A percentile compares a stretch with the other conserved stretches of the same genome.
These are phyloP conservation scores for Termitomyces sp. DNA, from an alignment of 768 basidiomycete species.

Conservation along the genomic window DNA sequence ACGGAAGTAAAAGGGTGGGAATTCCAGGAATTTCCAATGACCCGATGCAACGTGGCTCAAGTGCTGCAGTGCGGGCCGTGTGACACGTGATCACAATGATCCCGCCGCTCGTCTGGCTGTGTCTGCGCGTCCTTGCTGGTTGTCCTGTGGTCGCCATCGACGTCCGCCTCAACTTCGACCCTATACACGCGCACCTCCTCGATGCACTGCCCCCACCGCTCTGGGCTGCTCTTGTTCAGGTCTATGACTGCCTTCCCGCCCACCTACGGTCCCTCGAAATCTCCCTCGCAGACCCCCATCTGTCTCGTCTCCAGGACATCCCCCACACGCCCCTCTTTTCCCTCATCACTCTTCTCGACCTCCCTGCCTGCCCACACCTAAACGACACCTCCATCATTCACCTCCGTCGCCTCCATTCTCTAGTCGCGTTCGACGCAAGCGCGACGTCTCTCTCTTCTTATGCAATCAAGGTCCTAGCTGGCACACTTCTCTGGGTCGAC, in stretches of 20 bases:
- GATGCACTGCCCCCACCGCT: slow-evolving; percentile 51
- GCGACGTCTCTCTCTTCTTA: slow-evolving; percentile 44
- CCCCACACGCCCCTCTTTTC: slow-evolving; percentile 52
- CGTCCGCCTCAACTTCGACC: slow-evolving; percentile 18
- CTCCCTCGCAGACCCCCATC: slow-evolving; percentile 48
- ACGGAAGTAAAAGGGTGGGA: too few relatives aligned
- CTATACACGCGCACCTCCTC: slow-evolving; percentile 19
- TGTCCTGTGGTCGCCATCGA: slow-evolving; percentile 41
- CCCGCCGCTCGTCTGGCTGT: slow-evolving; percentile 52
- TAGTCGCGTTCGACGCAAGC: slow-evolving; percentile 64
- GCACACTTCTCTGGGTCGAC: slow-evolving; percentile 36
- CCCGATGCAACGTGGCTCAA: too few relatives aligned
- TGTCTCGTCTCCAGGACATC: slow-evolving; percentile 54
- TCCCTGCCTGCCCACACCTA: slow-evolving; percentile 50
- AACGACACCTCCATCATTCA: slow-evolving; percentile 50
- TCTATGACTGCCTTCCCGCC: slow-evolving; percentile 50
- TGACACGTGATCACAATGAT: background rate
- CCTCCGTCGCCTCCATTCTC: slow-evolving; percentile 46
- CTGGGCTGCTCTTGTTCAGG: slow-evolving; percentile 59
- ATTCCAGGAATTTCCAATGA: too few relatives aligned
- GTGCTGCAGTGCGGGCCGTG: too few relatives aligned
- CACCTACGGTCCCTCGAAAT: slow-evolving; percentile 35
- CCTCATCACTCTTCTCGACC: slow-evolving; percentile 58
- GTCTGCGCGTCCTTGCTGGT: slow-evolving; percentile 37
- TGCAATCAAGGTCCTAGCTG: slow-evolving; percentile 48